Conservation (phyloP, 2,329 filamentous ascomycete species). For the Diatrype stigma region DNA sequence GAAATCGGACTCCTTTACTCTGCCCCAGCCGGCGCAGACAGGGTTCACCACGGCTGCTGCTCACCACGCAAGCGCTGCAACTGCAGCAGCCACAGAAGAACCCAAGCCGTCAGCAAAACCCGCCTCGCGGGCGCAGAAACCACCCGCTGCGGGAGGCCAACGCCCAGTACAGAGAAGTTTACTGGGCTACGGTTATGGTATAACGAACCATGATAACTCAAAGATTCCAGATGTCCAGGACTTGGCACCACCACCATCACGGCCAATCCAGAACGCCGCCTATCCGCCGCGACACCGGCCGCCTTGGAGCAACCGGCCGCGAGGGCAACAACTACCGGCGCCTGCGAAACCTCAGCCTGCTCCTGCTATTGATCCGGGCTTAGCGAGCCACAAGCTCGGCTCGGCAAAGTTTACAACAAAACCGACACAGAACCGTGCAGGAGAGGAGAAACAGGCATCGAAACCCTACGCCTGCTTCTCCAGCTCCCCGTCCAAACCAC, state of each 20-base stretch:
- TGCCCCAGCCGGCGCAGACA: constrained; percentile 41
- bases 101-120: constrained; percentile 10
- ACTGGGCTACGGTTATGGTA: constrained; percentile 25
- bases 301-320: constrained; percentile 12
- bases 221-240: constrained; percentile 9
- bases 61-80: constrained; percentile 42
- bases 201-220: constrained; percentile 28
- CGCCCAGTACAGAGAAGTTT: constrained; percentile 26
- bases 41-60: constrained; percentile 61
- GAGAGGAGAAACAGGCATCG: neutral
- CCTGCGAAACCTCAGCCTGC: constrained; percentile 5
- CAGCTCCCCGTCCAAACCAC: constrained; percentile 43
- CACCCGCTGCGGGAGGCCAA: constrained; percentile 14
- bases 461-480: constrained; percentile 55
- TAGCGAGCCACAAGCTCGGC: constrained; percentile 38
- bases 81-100: constrained; percentile 26
- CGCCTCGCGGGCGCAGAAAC: constrained; percentile 4
- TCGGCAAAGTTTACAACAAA: constrained; percentile 30
- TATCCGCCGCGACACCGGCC: constrained; percentile 21
- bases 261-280: constrained; percentile 1
- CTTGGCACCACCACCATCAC: neutral
- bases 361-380: constrained; percentile 26
- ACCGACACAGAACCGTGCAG: constrained; percentile 27
- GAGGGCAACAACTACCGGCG: constrained; percentile 7
- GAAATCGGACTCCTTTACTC: constrained; percentile 52